Conservation (phyloP, 2,329 filamentous ascomycete genomes). For the Cercospora zeae-maydis region DNA sequence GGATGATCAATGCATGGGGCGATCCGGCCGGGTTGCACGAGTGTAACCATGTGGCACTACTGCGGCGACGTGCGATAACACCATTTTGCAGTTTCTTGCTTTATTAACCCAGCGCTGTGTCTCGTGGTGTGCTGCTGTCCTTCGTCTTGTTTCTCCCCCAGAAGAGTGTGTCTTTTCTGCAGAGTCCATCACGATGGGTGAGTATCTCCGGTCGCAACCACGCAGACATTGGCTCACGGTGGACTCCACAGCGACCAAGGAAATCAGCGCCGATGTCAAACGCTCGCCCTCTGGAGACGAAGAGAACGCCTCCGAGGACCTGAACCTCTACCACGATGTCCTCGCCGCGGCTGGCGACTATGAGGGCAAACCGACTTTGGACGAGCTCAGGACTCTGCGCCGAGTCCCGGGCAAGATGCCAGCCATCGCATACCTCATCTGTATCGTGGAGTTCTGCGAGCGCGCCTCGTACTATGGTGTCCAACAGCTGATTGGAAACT, state of each 20-base stretch:
- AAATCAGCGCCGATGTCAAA: not conserved
- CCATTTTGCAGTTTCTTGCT: not conserved
- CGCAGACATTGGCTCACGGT: not conserved
- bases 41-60: not conserved
- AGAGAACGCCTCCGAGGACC: slow-evolving; percentile 8
- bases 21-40: not conserved
- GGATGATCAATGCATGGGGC: not conserved
- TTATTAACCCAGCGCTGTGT: slow-evolving; percentile 4
- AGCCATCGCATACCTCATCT: slow-evolving; percentile 33
- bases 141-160: not conserved
- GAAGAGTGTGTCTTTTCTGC: not conserved
- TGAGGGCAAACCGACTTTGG: slow-evolving; percentile 39
- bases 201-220: not conserved
- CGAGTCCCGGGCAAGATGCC: slow-evolving; percentile 44
- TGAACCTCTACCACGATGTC: slow-evolving; percentile 17
- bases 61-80: not conserved
- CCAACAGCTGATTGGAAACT: slow-evolving; percentile 48
- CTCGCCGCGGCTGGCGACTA: slow-evolving; percentile 17
- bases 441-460: slow-evolving; percentile 49
- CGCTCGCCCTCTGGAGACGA: slow-evolving; percentile 11
- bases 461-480: slow-evolving; percentile 45
- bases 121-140: not conserved
- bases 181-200: slow-evolving; percentile 3
- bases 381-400: slow-evolving; percentile 43
- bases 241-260: not conserved